These are phyloP conservation scores for Kodamaea leandrae DNA, from an alignment of 805 yeast genomes.

Conservation along the genomic window DNA sequence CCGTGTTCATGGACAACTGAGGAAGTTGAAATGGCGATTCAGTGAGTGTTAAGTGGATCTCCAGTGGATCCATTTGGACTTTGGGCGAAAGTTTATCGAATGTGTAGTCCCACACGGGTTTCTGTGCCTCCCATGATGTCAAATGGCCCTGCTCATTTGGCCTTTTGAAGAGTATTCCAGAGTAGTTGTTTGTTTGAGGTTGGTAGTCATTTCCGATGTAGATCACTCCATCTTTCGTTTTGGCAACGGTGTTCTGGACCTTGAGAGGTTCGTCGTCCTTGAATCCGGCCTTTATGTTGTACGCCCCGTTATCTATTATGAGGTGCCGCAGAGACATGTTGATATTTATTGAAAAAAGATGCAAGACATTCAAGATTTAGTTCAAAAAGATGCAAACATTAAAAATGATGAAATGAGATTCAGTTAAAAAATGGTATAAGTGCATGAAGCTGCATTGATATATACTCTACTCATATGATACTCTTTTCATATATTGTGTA, in stretches of 20 bases:
- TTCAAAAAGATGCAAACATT: no score
- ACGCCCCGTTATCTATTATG: conserved; percentile 88
- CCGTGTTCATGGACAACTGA: conserved; percentile 76
- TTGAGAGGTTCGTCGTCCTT: conserved; percentile 37
- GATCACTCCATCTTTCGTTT: conserved; percentile 71
- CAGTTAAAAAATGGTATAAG: no score
- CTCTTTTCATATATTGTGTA: no score
- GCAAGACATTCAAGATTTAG: no score
- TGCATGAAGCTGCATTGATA: no score
- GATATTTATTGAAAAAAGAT: no score
- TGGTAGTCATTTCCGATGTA: conserved; percentile 70
- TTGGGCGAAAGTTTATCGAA: conserved; percentile 43
- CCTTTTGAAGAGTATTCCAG: conserved; percentile 70
- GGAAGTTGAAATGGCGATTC: conserved; percentile 85
- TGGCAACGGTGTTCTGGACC: conserved; percentile 67
- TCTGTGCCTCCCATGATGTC: conserved; percentile 87
- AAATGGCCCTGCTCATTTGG: conserved; percentile 90
- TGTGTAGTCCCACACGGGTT: conserved; percentile 85
- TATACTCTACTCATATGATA: no score
- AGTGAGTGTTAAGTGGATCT: conserved; percentile 63
- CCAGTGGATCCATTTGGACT: conserved; percentile 41
- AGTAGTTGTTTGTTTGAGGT: conserved; percentile 61
- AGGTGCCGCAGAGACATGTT: conserved; percentile 27
- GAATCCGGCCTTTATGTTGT: conserved; percentile 59
- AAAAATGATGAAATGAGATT: no score